phyloP scores from a whole-genome alignment of 495 filamentous ascomycete species.

The Rusavskia elegans region DNA sequence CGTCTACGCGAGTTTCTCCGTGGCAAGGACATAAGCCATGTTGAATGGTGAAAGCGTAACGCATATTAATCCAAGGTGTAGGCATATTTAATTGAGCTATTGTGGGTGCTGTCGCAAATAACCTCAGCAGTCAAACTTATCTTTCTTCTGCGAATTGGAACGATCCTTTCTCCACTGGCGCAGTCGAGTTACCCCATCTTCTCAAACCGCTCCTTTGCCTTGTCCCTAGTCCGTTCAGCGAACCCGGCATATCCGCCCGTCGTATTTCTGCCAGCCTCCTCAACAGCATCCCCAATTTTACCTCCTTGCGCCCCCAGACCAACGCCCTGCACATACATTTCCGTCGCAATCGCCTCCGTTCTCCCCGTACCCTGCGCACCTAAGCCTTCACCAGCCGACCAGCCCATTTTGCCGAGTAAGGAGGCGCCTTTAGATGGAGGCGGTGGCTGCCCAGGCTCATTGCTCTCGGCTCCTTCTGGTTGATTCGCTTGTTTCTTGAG shows the following conservation, averaged over 20 bases:
- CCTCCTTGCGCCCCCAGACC: slow-evolving; percentile 74
- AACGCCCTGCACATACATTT: slow-evolving; percentile 68
- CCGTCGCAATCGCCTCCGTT: slow-evolving; percentile 59
- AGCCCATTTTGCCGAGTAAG: slow-evolving; percentile 83
- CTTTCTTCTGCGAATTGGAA: too few species aligned
- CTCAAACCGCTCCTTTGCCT: slow-evolving; percentile 65
- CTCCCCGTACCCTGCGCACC: slow-evolving; percentile 67
- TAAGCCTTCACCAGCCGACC: slow-evolving; percentile 63
- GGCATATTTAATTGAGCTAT: too few species aligned
- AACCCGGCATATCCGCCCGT: slow-evolving; percentile 56
- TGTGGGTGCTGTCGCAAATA: too few species aligned
- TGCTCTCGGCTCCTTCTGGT: slow-evolving; percentile 10
- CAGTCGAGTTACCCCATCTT: not conserved
- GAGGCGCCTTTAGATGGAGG: slow-evolving; percentile 63
- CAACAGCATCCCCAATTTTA: slow-evolving; percentile 67
- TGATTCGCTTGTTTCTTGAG: slow-evolving; percentile 23
- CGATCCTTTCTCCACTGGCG: too few species aligned
- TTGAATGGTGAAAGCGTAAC: too few species aligned
- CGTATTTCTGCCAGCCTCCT: slow-evolving; percentile 63
- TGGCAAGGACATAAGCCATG: too few species aligned
- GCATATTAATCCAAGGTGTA: too few species aligned
- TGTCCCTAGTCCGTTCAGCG: slow-evolving; percentile 60
- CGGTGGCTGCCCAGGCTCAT: slow-evolving; percentile 19
- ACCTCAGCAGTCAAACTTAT: too few species aligned
- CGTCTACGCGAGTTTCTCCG: too few species aligned